Percentiles rank a stretch among this genome's conserved stretches.
Conservation (phyloP, 805 yeast species). For the Teunomyces kruisii region DNA sequence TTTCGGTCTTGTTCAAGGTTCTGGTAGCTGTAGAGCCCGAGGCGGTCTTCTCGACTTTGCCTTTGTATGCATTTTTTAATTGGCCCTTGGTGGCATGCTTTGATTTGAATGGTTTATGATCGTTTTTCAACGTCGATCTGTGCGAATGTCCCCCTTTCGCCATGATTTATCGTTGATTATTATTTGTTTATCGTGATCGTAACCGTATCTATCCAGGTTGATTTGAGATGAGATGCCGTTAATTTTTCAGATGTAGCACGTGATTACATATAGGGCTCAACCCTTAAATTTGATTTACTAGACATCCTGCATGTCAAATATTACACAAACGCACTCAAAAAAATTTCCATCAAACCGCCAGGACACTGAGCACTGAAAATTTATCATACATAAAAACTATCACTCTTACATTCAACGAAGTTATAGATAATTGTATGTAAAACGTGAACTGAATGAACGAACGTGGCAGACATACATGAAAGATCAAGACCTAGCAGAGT, state of each 20-base stretch:
- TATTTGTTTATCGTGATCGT: neutral
- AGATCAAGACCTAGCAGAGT: neutral
- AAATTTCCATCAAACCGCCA: conserved; percentile 2
- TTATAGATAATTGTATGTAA: conserved; percentile 19
- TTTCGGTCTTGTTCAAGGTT: conserved; percentile 51
- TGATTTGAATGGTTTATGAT: conserved; percentile 88
- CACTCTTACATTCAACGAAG: conserved; percentile 14
- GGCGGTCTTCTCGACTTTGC: conserved; percentile 76
- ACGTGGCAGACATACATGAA: conserved; percentile 1
- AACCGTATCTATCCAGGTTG: neutral
- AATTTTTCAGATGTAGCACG: conserved; percentile 4
- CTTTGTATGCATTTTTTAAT: conserved; percentile 75
- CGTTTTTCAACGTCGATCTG: conserved; percentile 77
- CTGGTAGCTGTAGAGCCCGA: conserved; percentile 33
- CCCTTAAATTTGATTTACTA: neutral
- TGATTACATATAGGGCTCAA: conserved; percentile 8
- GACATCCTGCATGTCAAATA: neutral
- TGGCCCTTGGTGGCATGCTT: conserved; percentile 89
- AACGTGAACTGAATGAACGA: neutral
- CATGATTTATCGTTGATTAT: conserved; percentile 31
- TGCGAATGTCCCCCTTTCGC: conserved; percentile 72
- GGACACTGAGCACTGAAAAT: conserved; percentile 6
- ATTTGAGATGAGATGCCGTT: conserved; percentile 11
- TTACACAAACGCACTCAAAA: conserved; percentile 1
- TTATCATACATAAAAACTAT: conserved; percentile 8